Evolutionary conservation across 352 stramenopile species (phyloP).

Genomic region (Globisporangium camurandrum): DNA sequence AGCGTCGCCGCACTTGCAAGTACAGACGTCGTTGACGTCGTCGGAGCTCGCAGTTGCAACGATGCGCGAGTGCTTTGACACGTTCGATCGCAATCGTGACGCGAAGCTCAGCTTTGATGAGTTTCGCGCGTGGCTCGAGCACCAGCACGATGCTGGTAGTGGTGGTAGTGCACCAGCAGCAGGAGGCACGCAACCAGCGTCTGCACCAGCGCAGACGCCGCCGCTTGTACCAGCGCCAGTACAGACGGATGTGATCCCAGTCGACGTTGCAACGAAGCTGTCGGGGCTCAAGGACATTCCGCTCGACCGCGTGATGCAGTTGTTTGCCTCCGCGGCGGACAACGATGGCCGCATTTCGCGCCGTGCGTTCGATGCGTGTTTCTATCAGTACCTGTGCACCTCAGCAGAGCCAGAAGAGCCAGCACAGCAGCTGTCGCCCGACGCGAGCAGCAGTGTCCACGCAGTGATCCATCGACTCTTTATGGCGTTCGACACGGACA

Average conservation of each 20-base stretch:
- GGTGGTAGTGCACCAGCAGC: not conserved
- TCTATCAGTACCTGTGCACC: slow-evolving; percentile 60
- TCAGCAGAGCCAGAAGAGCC: slow-evolving; percentile 11
- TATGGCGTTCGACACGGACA: slow-evolving; percentile 66
- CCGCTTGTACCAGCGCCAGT: not conserved
- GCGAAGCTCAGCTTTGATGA: slow-evolving; percentile 72
- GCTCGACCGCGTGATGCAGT: slow-evolving; percentile 45
- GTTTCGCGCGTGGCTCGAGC: slow-evolving; percentile 69
- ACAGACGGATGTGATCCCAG: slow-evolving; percentile 27
- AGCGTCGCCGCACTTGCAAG: slow-evolving; percentile 51
- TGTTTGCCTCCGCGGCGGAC: slow-evolving; percentile 46
- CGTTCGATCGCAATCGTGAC: slow-evolving; percentile 74
- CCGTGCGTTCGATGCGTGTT: slow-evolving; percentile 66
- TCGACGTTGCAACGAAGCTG: slow-evolving; percentile 66
- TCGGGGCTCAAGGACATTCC: slow-evolving; percentile 57
- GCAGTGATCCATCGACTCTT: slow-evolving; percentile 74
- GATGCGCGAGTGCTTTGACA: slow-evolving; percentile 65
- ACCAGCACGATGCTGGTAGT: slow-evolving; percentile 25
- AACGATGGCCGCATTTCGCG: slow-evolving; percentile 47
- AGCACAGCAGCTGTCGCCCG: slow-evolving; percentile 17
- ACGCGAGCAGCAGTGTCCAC: slow-evolving; percentile 51
- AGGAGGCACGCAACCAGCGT: not conserved
- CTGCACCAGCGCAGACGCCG: not conserved
- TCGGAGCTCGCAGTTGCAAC: slow-evolving; percentile 67
- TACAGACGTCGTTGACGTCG: slow-evolving; percentile 45